phyloP scores from a whole-genome alignment of 2,329 filamentous ascomycete genomes.

The Colletotrichum sp. region DNA sequence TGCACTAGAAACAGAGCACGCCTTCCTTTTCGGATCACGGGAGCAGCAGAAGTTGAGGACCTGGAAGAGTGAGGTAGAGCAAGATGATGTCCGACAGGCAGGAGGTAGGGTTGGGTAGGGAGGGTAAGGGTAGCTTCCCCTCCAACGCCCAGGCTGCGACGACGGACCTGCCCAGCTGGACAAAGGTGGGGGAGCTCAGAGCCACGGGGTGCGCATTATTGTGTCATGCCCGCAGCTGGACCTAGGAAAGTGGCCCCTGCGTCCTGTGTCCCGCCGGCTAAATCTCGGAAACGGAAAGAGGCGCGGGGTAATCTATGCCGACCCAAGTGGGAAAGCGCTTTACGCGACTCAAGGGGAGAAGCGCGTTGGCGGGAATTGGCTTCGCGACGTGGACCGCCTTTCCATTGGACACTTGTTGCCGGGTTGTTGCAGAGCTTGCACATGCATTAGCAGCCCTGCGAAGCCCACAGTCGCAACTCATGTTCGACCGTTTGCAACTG shows the following conservation, averaged over 20 bases:
- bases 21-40: neutral
- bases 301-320: neutral
- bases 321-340: neutral
- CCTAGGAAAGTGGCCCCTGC: neutral
- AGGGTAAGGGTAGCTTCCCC: neutral
- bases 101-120: neutral
- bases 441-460: neutral
- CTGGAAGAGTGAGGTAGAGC: neutral
- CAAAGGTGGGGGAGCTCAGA: neutral
- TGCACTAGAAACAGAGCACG: neutral
- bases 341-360: neutral
- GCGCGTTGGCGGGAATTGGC: neutral
- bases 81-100: neutral
- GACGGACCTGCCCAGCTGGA: neutral
- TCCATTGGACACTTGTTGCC: conserved; percentile 5
- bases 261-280: conserved; percentile 16
- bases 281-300: neutral
- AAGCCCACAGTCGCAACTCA: neutral
- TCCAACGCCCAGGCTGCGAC: neutral
- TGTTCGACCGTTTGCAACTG: neutral
- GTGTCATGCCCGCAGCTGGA: neutral
- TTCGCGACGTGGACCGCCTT: neutral
- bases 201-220: neutral
- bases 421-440: conserved; percentile 1
- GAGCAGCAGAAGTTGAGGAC: neutral